Evolutionary conservation across 495 filamentous ascomycete species (phyloP), one percentile per base, ranked within the genome.

Genomic region (Cercophora sp.): DNA sequence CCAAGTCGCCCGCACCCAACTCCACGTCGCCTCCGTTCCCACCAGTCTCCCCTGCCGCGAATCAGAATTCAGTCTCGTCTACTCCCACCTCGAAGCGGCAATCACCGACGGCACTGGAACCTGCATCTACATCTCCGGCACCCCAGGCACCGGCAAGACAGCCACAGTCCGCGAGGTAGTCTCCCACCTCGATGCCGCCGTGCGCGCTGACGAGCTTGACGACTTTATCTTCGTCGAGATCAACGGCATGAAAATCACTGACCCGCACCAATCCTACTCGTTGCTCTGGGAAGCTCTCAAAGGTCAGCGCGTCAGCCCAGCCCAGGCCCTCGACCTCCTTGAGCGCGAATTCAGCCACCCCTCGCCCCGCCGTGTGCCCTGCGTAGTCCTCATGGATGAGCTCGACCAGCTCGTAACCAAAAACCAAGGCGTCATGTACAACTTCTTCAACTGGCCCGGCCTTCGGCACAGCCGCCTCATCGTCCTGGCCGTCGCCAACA

Each of bases 361-460:
- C 0, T 89, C 83, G 43, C 94, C 94, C 34, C 82, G 94, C 37
- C 79, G 91, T 41, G 88, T 96, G 9, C 94, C 94, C 0, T 97
- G 94, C 62, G 94, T 99, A 22, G 94, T 99, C 6, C 72, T 99
- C 34, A 99, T 99, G 94, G 94, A 99, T 63, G 94, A 99, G 72
- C 80, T 99, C 34, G 94, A 99, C 70, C 94, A 99, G 64, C 80
- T 99, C 4, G 94, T 96, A 2, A 99, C 94, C 18, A 91, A 89
- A 54, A 96, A 93, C 63, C 94, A 99, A 60, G 89, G 88, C 22
- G 94, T 99, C 64, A 99, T 99, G 94, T 99, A 99, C 73, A 99
- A 99, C 64, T 99, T 99, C 70, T 99, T 99, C 81, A 99, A 99
- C 63, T 99, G 94, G 94, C 94, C 94, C n/a, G 84, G 85, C 16